phyloP scores from a whole-genome alignment of 139 green algal genomes.

The Chlorella ohadii region DNA sequence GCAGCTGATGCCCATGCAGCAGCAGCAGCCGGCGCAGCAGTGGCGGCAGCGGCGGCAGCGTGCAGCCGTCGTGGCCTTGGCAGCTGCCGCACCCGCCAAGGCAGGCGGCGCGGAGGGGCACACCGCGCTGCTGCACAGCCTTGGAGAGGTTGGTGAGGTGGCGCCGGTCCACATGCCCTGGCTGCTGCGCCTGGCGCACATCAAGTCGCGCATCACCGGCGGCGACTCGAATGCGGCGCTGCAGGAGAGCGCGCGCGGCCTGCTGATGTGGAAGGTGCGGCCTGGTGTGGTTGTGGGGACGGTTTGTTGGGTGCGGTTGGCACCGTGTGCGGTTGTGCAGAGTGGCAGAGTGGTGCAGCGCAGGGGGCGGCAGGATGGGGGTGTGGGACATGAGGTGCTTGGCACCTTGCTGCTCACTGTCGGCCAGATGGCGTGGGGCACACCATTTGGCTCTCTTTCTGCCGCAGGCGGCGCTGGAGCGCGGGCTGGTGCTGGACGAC shows the following conservation, averaged over 20 bases:
- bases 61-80: background rate
- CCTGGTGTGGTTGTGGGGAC: background rate
- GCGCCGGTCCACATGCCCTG: constrained; percentile 71
- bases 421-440: too few relatives aligned
- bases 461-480: constrained; percentile 56
- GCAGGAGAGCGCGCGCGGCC: constrained; percentile 55
- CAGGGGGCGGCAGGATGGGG: too few relatives aligned
- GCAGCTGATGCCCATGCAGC: background rate
- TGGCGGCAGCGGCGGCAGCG: background rate
- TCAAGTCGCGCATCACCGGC: constrained; percentile 46
- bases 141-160: constrained; percentile 80
- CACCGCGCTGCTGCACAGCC: constrained; percentile 66
- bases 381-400: too few relatives aligned
- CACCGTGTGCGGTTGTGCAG: too few relatives aligned
- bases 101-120: constrained; percentile 18
- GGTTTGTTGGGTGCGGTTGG: too few relatives aligned
- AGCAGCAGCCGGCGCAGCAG: background rate
- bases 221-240: constrained; percentile 60
- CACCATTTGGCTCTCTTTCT: too few relatives aligned
- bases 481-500: constrained; percentile 83
- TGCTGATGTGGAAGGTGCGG: constrained; percentile 63
- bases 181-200: constrained; percentile 79
- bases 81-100: background rate
- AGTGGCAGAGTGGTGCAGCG: too few relatives aligned
- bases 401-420: too few relatives aligned